Percentiles rank a stretch among this genome's conserved stretches.
Evolutionary conservation across 176 grass and related monocot genomes (phyloP).

Genomic region (Zoysia japonica): DNA sequence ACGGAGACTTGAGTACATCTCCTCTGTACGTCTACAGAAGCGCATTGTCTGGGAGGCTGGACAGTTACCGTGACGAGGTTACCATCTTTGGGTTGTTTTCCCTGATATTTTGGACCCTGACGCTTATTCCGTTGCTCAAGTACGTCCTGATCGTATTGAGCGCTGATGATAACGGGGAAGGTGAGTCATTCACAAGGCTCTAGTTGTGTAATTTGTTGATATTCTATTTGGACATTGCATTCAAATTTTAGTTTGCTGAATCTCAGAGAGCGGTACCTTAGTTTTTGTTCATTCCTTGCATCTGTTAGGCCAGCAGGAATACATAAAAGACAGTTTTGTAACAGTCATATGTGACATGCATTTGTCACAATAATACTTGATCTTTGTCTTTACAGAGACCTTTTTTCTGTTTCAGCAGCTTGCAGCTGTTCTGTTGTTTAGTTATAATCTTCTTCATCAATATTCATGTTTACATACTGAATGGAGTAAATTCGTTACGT

Average conservation of each 20-base stretch:
- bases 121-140: constrained; percentile 60
- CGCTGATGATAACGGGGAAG: constrained; percentile 68
- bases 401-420: neutral
- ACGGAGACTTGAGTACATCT: constrained; percentile 67
- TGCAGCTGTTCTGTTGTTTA: neutral
- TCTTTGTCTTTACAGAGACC: neutral
- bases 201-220: neutral
- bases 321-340: neutral
- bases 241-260: neutral
- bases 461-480: constrained; percentile 1
- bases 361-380: neutral
- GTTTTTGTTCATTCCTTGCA: neutral
- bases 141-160: constrained; percentile 62
- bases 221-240: neutral
- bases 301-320: neutral
- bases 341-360: neutral
- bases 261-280: neutral
- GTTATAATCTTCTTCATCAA: neutral
- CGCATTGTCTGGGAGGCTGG: constrained; percentile 47
- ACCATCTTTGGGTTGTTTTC: constrained; percentile 68
- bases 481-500: constrained; percentile 9
- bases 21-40: constrained; percentile 64
- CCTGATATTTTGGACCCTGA: constrained; percentile 69
- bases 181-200: constrained; percentile 30
- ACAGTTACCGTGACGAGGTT: constrained; percentile 39